Conservation (phyloP, 2,329 filamentous ascomycete genomes). For the Paecilomyces fulvus region DNA sequence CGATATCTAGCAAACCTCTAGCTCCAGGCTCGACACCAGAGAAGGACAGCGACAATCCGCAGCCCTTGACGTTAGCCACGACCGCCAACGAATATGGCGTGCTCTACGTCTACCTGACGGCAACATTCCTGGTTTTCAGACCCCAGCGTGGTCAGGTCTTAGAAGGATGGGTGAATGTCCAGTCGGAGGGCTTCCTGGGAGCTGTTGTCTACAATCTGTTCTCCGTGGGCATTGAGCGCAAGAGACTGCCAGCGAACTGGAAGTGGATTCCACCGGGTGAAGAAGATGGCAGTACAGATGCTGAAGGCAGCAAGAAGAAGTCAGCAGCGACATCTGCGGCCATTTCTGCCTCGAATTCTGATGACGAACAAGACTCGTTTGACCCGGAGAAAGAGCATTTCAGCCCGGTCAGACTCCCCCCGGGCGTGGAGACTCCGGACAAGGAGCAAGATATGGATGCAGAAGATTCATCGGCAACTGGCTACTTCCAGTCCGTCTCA, state of each 20-base stretch:
- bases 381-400: conserved; percentile 33
- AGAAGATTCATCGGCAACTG: conserved; percentile 42
- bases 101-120: conserved; percentile 79
- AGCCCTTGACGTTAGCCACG: conserved; percentile 33
- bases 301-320: conserved; percentile 5
- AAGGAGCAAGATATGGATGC: conserved; percentile 18
- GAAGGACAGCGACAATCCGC: conserved; percentile 19
- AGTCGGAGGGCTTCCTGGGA: conserved; percentile 82
- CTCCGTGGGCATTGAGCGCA: conserved; percentile 75
- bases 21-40: conserved; percentile 27
- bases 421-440: conserved; percentile 23
- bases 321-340: conserved; percentile 12
- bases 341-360: conserved; percentile 15
- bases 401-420: conserved; percentile 16
- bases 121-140: conserved; percentile 75
- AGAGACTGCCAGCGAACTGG: conserved; percentile 69
- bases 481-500: conserved; percentile 69
- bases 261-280: conserved; percentile 60
- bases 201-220: conserved; percentile 87
- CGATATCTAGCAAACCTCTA: conserved; percentile 32
- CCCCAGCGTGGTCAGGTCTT: conserved; percentile 65
- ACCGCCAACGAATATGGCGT: conserved; percentile 73
- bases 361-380: conserved; percentile 5
- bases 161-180: conserved; percentile 74
- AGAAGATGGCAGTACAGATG: conserved; percentile 9